Evolutionary conservation across 768 basidiomycete species (phyloP), one percentile per base, ranked within the genome.

Genomic region (Fibroporia radiculosa): DNA sequence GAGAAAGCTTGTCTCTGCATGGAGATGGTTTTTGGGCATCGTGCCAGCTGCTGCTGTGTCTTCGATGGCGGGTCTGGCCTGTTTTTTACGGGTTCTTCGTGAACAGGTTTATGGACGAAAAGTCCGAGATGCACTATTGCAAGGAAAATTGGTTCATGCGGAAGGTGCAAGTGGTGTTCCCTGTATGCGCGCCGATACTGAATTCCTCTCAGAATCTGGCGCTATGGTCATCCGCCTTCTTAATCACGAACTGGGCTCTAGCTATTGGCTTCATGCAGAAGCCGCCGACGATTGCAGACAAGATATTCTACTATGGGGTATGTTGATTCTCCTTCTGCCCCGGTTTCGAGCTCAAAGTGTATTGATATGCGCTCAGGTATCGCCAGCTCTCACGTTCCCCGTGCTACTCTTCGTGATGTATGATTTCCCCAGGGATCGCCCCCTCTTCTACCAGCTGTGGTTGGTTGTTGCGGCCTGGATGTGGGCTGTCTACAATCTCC

Each of bases 101-200:
- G 28, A 72, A 77, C 19, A 69, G 67, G 20, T 88, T 87, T 57
- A 41, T 62, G 19, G 82, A 85, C 54, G 68, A 74, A 62, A 55
- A 76, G 67, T 66, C 70, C 49, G 77, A 77, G 58, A 57, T 57
- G 41, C 65, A 71, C 19, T 78, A 72, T 58, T 62, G 48, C 40
- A 68, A 80, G 70, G 87, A 90, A 63, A 76, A 69, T 41, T 88
- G 85, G 86, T 84, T 78, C 54, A 68, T 78, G 20, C 73, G 74
- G 48, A 87, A 85, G 62, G 71, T 67, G 53, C 22, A 50, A 46
- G 29, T 22, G 23, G 8, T 29, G 26, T 24, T 29, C 5, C 31
- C 18, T 26, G 10, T 40, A 38, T 14, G n/a, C 33, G 13, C 20
- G 29, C 29, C 22, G 23, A 25, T 26, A 10, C 14, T 20, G 23